These are phyloP conservation scores for Trichoderma citrinoviride DNA, from an alignment of 2,329 filamentous ascomycete genomes.

Conservation along the genomic window DNA sequence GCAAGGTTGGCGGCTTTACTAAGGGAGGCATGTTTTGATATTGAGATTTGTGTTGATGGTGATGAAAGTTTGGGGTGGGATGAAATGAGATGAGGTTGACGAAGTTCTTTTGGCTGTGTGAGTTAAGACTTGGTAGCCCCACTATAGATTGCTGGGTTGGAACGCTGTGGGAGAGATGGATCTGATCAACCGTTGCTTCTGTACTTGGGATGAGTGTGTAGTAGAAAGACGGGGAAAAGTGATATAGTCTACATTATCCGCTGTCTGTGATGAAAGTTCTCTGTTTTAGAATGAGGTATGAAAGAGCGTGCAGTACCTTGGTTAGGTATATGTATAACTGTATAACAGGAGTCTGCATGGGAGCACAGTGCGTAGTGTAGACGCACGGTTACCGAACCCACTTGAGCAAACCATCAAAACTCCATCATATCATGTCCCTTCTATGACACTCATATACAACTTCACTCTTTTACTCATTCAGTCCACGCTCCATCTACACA, in stretches of 20 bases:
- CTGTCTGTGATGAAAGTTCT: no score
- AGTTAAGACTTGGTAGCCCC: not conserved
- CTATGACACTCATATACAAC: not conserved
- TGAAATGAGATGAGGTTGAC: not conserved
- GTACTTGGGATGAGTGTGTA: not conserved
- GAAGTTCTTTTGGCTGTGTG: not conserved
- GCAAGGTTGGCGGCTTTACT: not conserved
- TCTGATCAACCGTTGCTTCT: no score
- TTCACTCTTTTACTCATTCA: not conserved
- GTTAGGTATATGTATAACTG: no score
- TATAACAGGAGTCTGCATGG: no score
- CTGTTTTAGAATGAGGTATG: no score
- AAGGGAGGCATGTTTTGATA: not conserved
- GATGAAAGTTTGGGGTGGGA: not conserved
- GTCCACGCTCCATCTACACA: not conserved
- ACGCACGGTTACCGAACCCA: no score
- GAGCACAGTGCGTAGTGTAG: no score
- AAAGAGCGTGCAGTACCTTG: no score
- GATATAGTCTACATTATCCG: no score
- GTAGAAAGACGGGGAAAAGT: no score
- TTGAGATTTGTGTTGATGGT: not conserved
- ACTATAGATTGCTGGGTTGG: not conserved
- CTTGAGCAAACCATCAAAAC: no score
- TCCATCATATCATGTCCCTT: not conserved
- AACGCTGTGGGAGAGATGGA: no score